Percentiles rank a stretch among this genome's conserved stretches.
phyloP scores from a whole-genome alignment of 2,329 filamentous ascomycete genomes.

The Colletotrichum limetticola region DNA sequence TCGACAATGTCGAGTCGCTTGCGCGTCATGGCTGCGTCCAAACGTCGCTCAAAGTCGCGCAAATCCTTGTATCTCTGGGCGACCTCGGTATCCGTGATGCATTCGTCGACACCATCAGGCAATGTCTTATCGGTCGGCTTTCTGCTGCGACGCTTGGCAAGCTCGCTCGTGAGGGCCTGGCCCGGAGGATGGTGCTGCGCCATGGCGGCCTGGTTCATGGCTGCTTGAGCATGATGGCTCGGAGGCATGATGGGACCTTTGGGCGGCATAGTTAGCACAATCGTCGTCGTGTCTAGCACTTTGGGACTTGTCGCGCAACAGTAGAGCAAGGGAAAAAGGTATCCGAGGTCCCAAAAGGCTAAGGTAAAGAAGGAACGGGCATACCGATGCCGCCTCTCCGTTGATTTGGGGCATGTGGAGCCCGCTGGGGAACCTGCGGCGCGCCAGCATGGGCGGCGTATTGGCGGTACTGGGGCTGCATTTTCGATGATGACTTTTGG shows the following conservation, averaged over 20 bases:
- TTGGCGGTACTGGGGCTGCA: constrained; percentile 65
- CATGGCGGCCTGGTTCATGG: constrained; percentile 65
- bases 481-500: constrained; percentile 43
- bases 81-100: constrained; percentile 80
- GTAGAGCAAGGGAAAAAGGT: neutral
- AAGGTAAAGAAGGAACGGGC: constrained; percentile 38
- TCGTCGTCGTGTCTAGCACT: neutral
- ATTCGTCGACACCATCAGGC: constrained; percentile 87
- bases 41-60: constrained; percentile 84
- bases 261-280: constrained; percentile 20
- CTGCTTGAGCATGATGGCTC: constrained; percentile 60
- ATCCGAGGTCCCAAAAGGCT: neutral
- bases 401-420: constrained; percentile 58
- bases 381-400: constrained; percentile 65
- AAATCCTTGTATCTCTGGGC: constrained; percentile 82
- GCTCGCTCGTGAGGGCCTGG: constrained; percentile 54
- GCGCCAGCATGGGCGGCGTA: constrained; percentile 47
- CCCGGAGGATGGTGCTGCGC: constrained; percentile 60
- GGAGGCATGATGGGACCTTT: constrained; percentile 67
- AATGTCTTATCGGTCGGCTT: constrained; percentile 97
- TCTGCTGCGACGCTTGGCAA: constrained; percentile 79
- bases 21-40: constrained; percentile 93
- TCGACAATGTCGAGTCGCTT: constrained; percentile 94
- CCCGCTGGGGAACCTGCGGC: constrained; percentile 57
- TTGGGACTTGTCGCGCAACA: neutral